Conservation (phyloP, 306 rosid species). For the Cicer bijugum region DNA sequence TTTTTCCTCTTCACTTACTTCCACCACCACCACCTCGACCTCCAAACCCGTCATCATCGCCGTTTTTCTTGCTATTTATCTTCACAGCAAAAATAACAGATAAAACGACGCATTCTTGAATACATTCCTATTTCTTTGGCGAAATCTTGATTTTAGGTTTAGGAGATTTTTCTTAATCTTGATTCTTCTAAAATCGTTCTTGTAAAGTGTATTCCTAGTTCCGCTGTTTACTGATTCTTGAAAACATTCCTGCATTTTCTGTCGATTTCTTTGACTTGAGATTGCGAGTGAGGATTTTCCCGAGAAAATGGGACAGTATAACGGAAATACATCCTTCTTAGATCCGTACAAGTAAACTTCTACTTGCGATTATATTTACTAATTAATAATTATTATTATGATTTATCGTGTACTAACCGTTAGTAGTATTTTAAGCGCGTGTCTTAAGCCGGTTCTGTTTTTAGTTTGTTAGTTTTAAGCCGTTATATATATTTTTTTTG, state of each 20-base stretch:
- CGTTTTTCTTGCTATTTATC: background rate
- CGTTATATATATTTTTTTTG: background rate
- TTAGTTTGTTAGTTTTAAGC: background rate
- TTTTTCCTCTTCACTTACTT: background rate
- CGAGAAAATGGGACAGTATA: constrained; percentile 46
- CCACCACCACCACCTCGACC: constrained; percentile 16
- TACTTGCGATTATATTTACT: background rate
- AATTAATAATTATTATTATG: background rate
- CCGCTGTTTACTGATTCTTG: constrained; percentile 15
- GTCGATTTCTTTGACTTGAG: background rate
- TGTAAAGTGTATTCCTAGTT: background rate
- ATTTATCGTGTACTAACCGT: constrained; percentile 25
- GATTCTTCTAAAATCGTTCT: background rate
- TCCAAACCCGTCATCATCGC: background rate
- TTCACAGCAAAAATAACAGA: background rate
- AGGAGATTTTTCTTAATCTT: constrained; percentile 25
- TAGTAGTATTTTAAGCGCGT: background rate
- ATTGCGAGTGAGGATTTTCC: constrained; percentile 27
- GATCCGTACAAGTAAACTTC: constrained; percentile 50
- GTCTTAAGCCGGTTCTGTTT: background rate
- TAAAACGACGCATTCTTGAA: background rate
- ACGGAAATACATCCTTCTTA: constrained; percentile 20
- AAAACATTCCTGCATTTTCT: constrained; percentile 1
- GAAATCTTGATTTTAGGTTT: constrained; percentile 37
- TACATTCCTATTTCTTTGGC: constrained; percentile 32